A percentile compares a stretch with the other conserved stretches of the same genome.
Evolutionary conservation across 441 rosid species (phyloP).

Genomic region (Syzygium malaccense): DNA sequence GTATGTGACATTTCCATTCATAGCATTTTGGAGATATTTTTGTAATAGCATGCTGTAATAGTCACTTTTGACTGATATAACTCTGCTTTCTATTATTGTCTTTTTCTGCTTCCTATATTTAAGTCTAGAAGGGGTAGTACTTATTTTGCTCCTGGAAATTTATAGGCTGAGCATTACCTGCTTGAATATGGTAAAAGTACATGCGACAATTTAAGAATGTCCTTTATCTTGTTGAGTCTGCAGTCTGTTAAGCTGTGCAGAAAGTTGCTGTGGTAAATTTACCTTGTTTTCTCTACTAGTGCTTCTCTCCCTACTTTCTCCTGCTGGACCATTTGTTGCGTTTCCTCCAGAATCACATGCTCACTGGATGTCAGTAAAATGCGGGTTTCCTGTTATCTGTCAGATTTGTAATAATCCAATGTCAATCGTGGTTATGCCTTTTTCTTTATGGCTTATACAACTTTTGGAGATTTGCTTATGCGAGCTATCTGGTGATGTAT

Average conservation of each 20-base stretch:
- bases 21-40: neutral
- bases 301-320: neutral
- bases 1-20: conserved; percentile 23
- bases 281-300: neutral
- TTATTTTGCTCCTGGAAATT: neutral
- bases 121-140: neutral
- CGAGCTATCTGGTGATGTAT: conserved; percentile 1
- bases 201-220: neutral
- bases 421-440: neutral
- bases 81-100: neutral
- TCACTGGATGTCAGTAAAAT: neutral
- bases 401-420: neutral
- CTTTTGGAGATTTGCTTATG: neutral
- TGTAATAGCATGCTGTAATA: neutral
- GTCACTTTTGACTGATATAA: neutral
- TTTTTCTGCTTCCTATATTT: neutral
- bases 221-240: neutral
- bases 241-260: neutral
- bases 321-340: neutral
- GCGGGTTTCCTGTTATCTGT: neutral
- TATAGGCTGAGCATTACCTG: neutral
- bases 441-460: neutral
- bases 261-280: neutral
- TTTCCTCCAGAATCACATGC: neutral
- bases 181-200: neutral